Conservation (phyloP, 768 basidiomycete genomes). For the Trametes coccinea region DNA sequence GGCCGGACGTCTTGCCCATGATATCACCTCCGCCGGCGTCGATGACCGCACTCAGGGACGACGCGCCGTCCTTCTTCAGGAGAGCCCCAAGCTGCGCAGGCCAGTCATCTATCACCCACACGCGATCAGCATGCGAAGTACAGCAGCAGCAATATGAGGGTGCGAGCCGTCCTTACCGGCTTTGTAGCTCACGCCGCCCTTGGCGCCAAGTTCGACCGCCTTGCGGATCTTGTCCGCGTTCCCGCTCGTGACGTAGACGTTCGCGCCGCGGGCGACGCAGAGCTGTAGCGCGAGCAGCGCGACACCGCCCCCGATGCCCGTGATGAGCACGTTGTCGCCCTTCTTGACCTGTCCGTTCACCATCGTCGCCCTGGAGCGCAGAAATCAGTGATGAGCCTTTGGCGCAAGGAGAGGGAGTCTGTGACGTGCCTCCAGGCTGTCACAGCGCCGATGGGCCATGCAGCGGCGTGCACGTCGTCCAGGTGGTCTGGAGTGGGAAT, state of each 20-base stretch:
- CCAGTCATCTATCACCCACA: constrained; percentile 34
- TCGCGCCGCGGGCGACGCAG: constrained; percentile 71
- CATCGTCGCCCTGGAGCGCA: constrained; percentile 52
- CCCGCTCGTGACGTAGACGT: constrained; percentile 82
- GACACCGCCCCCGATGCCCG: constrained; percentile 84
- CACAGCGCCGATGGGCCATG: constrained; percentile 75
- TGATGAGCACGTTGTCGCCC: constrained; percentile 77
- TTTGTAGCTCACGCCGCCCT: constrained; percentile 76
- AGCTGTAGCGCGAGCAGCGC: constrained; percentile 76
- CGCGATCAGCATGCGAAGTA: background rate
- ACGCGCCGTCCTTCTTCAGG: constrained; percentile 29
- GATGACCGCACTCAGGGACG: constrained; percentile 41
- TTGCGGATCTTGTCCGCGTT: constrained; percentile 65
- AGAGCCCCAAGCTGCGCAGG: constrained; percentile 34
- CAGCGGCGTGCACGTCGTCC: constrained; percentile 65
- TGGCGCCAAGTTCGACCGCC: constrained; percentile 68
- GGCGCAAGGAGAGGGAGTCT: background rate
- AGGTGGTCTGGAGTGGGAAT: constrained; percentile 67
- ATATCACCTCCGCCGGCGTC: constrained; percentile 49
- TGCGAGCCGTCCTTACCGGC: constrained; percentile 40
- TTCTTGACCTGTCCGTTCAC: constrained; percentile 62
- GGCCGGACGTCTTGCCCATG: constrained; percentile 33
- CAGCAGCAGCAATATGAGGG: background rate
- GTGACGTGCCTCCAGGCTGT: constrained; percentile 78
- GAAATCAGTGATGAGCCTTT: no score